These are phyloP conservation scores for Teratosphaeria gauchensis DNA, from an alignment of 2,329 filamentous ascomycete genomes.

Conservation along the genomic window DNA sequence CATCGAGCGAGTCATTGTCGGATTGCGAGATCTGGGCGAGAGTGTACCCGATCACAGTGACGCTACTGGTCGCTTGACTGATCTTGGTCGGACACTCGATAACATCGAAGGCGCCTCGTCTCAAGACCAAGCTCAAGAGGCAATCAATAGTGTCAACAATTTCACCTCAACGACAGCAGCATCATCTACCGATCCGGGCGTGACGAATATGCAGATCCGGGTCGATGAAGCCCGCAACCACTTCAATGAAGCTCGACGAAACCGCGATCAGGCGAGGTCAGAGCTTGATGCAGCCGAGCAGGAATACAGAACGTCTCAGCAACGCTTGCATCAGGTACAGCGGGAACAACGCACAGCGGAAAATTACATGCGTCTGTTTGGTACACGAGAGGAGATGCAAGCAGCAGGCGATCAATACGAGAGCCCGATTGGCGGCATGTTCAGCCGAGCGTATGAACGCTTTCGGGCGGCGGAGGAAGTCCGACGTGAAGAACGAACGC, in stretches of 20 bases:
- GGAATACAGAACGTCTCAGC: slow-evolving; percentile 22
- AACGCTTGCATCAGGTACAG: slow-evolving; percentile 23
- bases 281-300: slow-evolving; percentile 26
- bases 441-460: slow-evolving; percentile 33
- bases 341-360: slow-evolving; percentile 27
- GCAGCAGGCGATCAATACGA: slow-evolving; percentile 37
- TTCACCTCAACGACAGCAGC: slow-evolving; percentile 6
- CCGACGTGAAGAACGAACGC: slow-evolving; percentile 23
- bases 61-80: slow-evolving; percentile 19
- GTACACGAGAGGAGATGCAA: slow-evolving; percentile 38
- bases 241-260: slow-evolving; percentile 22
- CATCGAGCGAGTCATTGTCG: slow-evolving; percentile 28
- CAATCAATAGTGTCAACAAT: slow-evolving; percentile 15
- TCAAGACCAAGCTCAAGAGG: slow-evolving; percentile 12
- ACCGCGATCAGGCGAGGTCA: slow-evolving; percentile 23
- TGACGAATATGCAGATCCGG: slow-evolving; percentile 19
- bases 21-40: slow-evolving; percentile 28
- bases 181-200: slow-evolving; percentile 14
- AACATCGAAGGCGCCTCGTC: slow-evolving; percentile 14
- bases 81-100: slow-evolving; percentile 23
- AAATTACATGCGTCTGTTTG: slow-evolving; percentile 35
- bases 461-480: slow-evolving; percentile 35
- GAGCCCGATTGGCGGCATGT: slow-evolving; percentile 40
- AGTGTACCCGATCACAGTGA: slow-evolving; percentile 23
- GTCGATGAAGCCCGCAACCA: slow-evolving; percentile 23